Evolutionary conservation across 2,329 filamentous ascomycete species (phyloP).

Genomic region (Escovopsis sp.): DNA sequence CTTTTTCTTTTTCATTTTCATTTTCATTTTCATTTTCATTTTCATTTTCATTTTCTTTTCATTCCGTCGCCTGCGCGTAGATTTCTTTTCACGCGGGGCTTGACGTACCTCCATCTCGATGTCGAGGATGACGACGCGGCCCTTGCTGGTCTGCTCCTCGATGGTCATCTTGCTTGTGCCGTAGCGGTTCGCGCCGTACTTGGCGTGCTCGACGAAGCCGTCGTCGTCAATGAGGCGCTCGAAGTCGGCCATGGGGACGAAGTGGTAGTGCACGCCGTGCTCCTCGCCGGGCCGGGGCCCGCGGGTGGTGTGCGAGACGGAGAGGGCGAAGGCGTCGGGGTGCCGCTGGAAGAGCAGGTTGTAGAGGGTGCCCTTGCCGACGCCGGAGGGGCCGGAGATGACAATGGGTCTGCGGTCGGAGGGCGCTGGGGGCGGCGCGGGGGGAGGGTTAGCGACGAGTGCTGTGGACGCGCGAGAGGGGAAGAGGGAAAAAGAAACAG

Average conservation of each 20-base stretch:
- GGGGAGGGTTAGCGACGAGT: background rate
- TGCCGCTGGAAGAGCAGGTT: constrained; percentile 49
- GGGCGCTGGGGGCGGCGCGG: constrained; percentile 14
- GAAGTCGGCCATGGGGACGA: constrained; percentile 52
- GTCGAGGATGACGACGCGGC: constrained; percentile 68
- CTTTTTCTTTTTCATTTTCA: background rate
- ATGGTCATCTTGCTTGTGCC: constrained; percentile 73
- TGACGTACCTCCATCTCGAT: constrained; percentile 80
- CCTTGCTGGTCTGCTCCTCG: constrained; percentile 55
- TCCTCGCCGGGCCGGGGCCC: constrained; percentile 58
- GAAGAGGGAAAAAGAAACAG: no score
- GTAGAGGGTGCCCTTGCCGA: constrained; percentile 69
- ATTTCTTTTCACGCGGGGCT: no score
- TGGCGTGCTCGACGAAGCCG: constrained; percentile 74
- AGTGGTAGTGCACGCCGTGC: constrained; percentile 72
- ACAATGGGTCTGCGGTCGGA: constrained; percentile 48
- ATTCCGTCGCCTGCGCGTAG: background rate
- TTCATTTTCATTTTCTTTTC: background rate
- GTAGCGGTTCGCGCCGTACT: constrained; percentile 77
- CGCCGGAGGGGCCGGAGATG: constrained; percentile 63
- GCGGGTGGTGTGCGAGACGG: constrained; percentile 67
- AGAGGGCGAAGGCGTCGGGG: constrained; percentile 37
- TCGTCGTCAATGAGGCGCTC: constrained; percentile 48
- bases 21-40: constrained; percentile 1
- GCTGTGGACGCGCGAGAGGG: no score